Evolutionary conservation across 2,329 filamentous ascomycete species (phyloP), one percentile per base, ranked within the genome.

Genomic region (Plectosphaerella sp.): DNA sequence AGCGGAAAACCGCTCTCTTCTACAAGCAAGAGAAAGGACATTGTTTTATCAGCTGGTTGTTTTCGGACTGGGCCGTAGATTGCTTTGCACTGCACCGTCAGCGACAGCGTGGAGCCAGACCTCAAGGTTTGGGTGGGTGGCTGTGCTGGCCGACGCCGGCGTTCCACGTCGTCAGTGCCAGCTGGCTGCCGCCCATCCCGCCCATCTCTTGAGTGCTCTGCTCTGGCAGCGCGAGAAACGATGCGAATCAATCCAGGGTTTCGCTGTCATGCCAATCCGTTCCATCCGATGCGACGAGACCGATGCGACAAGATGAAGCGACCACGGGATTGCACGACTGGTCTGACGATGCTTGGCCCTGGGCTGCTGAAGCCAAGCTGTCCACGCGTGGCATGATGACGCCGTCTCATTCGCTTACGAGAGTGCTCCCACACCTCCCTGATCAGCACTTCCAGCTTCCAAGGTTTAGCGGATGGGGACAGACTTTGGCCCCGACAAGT

Each of bases 1-100:
- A 67, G 66, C 71, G 67, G 68, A 71, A 64, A 67, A 74, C 68
- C 66, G 70, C 66, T 64, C 66, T 72, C 65, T 67, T 61, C 60
- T 58, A 64, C 64, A 49, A 67, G 69, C 70, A 71, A 73, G 69
- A 73, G 65, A 69, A 54, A 35, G 51, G 22, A 54, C 56, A 54
- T 54, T 43, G 16, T 18, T 41, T 15, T 33, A 33, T 33, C 28
- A 33, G 28, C 28, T 33, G 41, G 41, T 43, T 43, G 18, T 16
- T 43, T 43, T 39, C 15, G 14, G 16, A 20, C 28, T 33, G 28
- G 28, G 28, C 41, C n/a, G 22, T 43, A 43, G 41, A 43, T 18
- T 43, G 41, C 41, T 12, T 28, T 33, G 28, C 28, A 33, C 28
- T 33, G 10, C 16, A 7, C 41, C 16, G 5, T 43, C n/a, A 18